Percentiles rank a stretch among this genome's conserved stretches.
Evolutionary conservation across 371 early-diverging fungal genomes (phyloP).

Genomic region (Actinomortierella wolfii): DNA sequence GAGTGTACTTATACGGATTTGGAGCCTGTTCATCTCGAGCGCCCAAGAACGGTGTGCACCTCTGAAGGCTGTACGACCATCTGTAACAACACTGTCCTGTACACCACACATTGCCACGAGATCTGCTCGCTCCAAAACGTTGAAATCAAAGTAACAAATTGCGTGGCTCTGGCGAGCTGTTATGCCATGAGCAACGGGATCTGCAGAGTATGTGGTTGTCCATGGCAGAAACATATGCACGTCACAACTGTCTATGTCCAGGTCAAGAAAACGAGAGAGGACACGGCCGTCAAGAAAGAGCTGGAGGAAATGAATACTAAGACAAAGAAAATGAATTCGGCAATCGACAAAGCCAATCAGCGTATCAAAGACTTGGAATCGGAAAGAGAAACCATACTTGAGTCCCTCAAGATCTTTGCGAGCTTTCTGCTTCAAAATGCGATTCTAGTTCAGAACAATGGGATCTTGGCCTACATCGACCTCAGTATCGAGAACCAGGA

Average conservation of each 20-base stretch:
- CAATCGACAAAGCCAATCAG: slow-evolving; percentile 18
- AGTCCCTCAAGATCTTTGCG: slow-evolving; percentile 19
- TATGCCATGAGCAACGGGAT: slow-evolving; percentile 18
- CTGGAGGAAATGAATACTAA: slow-evolving; percentile 19
- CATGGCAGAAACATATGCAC: slow-evolving; percentile 38
- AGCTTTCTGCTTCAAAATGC: slow-evolving; percentile 23
- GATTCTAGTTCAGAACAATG: slow-evolving; percentile 24
- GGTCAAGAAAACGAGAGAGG: slow-evolving; percentile 15
- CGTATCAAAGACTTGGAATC: slow-evolving; percentile 12
- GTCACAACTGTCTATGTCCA: slow-evolving; percentile 19
- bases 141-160: slow-evolving; percentile 13
- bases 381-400: slow-evolving; percentile 19
- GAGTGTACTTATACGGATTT: slow-evolving; percentile 20
- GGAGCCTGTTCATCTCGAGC: slow-evolving; percentile 14
- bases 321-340: slow-evolving; percentile 11
- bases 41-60: slow-evolving; percentile 39
- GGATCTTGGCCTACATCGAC: slow-evolving; percentile 18
- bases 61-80: slow-evolving; percentile 12
- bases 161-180: slow-evolving; percentile 13
- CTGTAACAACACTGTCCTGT: slow-evolving; percentile 11
- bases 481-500: slow-evolving; percentile 26
- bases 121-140: slow-evolving; percentile 19
- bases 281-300: slow-evolving; percentile 18
- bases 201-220: slow-evolving; percentile 26
- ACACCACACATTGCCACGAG: slow-evolving; percentile 13